Base-by-base conservation (phyloP, 129 eudicot species). In the Chrysanthemum lavandulifolium region DNA sequence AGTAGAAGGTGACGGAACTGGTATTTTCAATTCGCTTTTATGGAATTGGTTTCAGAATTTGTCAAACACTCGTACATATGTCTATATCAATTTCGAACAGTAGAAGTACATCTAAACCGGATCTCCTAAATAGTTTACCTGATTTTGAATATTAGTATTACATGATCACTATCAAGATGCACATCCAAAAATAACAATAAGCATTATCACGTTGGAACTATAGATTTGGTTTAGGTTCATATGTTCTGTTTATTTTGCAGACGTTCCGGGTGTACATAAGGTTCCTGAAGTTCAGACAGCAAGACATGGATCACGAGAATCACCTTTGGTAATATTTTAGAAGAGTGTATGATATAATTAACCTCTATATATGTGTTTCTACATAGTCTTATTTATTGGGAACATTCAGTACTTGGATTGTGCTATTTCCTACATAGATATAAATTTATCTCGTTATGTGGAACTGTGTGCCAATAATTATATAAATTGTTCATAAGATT, bases 301-400 rank as follows among this genome's bases (percentile, higher is more conserved):
- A 14, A 75, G 84, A 69, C 73, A 40, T 69, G 81, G 62, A 77
- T 83, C 91, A 66, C 15, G 59, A 81, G 76, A 61, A 58, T 67
- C 75, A 31, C 71, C 72, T 13, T 61, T 18, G 76, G 86, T 83
- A 79, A 57, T 29, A 27, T 63, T 27, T 48, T 75, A 40, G 56
- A 55, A 13, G 67, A 67, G 67, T 33, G 12, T 15, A 51, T 73
- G 40, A 50, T 62, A n/a, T 61, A 19, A 61, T 47, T 72, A 43
- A 72, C 23, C 15, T 51, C 78, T 52, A 70, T 19, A 16, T 69
- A 15, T 43, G 31, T 36, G 18, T 21, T 55, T 56, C 40, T 15
- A 25, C 67, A 21, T 10, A 72, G 43, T 56, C 11, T 21, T 55
- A 70, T 59, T 59, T 13, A 13, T 55, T 13, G 16, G 69, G 76